A percentile compares a stretch with the other conserved stretches of the same genome.
phyloP scores from a whole-genome alignment of 176 grass and related monocot species.

The Raddia distichophylla region DNA sequence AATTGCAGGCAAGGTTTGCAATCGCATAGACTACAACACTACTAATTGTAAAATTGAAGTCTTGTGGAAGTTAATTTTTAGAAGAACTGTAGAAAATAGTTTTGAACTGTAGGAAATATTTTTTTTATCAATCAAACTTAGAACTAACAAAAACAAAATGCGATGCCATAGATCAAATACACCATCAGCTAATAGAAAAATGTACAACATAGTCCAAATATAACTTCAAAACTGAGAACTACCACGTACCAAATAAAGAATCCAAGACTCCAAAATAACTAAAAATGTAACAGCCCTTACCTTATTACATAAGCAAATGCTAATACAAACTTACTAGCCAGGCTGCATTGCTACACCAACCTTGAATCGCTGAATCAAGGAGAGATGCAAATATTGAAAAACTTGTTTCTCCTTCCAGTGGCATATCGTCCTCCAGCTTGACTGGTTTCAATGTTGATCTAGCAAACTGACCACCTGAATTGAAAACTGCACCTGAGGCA shows the following conservation, averaged over 20 bases:
- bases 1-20: background rate
- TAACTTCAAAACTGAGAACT: background rate
- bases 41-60: background rate
- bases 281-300: background rate
- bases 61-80: constrained; percentile 7
- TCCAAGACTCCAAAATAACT: background rate
- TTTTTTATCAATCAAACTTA: background rate
- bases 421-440: constrained; percentile 69
- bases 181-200: background rate
- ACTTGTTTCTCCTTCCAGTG: constrained; percentile 58
- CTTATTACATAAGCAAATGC: constrained; percentile 4
- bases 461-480: constrained; percentile 41
- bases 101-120: background rate
- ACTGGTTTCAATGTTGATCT: constrained; percentile 47
- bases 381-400: constrained; percentile 82
- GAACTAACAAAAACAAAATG: background rate
- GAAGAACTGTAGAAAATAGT: background rate
- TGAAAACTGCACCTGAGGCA: constrained; percentile 46
- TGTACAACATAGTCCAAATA: background rate
- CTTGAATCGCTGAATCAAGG: constrained; percentile 93
- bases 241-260: background rate
- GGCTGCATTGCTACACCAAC: constrained; percentile 38
- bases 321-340: background rate
- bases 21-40: background rate
- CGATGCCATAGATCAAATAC: background rate